Conservation (phyloP, 352 stramenopile species). For the Globisporangium nagaii region DNA sequence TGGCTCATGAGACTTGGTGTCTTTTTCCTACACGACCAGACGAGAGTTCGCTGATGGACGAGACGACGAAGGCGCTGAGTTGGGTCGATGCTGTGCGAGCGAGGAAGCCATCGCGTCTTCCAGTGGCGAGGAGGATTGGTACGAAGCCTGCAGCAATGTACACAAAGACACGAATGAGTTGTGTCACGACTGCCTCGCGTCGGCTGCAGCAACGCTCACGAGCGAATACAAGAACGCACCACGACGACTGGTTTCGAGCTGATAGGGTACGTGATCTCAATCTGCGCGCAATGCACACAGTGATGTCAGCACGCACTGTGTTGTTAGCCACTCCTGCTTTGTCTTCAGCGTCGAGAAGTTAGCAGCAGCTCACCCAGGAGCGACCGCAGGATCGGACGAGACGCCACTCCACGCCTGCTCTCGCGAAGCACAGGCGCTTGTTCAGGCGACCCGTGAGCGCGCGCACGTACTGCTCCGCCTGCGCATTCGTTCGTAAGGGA, state of each 20-base stretch:
- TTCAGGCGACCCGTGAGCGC: constrained; percentile 59
- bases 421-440: constrained; percentile 49
- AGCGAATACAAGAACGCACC: too few species aligned
- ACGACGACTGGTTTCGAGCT: constrained; percentile 11
- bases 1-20: too few species aligned
- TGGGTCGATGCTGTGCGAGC: not conserved
- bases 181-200: too few species aligned
- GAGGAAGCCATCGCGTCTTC: not conserved
- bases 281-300: constrained; percentile 13
- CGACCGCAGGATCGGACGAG: constrained; percentile 48
- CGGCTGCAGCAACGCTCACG: too few species aligned
- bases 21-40: not conserved
- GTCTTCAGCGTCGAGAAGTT: too few species aligned
- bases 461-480: constrained; percentile 69
- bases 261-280: constrained; percentile 61
- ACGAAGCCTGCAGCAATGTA: not conserved
- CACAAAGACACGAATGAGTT: not conserved
- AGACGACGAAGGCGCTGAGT: not conserved
- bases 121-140: not conserved
- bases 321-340: too few species aligned
- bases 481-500: not conserved
- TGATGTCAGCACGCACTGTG: not conserved
- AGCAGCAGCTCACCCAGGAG: constrained; percentile 34
- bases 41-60: constrained; percentile 5
- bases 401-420: constrained; percentile 51